A percentile compares a stretch with the other conserved stretches of the same genome.
Conservation (phyloP, 2,329 filamentous ascomycete species). For the Claviceps humidiphila region DNA sequence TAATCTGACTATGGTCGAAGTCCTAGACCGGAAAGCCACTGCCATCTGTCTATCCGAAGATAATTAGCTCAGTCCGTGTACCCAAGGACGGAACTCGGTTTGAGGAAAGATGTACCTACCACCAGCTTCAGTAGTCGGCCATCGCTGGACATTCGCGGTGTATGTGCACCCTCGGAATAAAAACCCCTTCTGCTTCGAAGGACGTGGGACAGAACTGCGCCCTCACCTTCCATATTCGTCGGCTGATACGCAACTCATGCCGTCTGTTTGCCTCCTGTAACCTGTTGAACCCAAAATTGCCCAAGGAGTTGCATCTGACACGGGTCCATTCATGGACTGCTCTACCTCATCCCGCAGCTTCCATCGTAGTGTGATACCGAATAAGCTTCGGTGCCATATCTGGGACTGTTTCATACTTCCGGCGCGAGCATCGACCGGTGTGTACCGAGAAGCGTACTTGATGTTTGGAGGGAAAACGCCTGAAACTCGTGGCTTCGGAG, state of each 20-base stretch:
- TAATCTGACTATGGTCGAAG: not conserved
- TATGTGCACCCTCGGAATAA: constrained; percentile 1
- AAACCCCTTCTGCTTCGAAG: not conserved
- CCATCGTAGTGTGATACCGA: constrained; percentile 3
- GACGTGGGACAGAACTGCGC: constrained; percentile 1
- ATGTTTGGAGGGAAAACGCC: not conserved
- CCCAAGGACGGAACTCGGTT: not conserved
- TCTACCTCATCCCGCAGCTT: constrained; percentile 4
- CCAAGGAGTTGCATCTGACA: constrained; percentile 3
- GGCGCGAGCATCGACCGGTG: not conserved
- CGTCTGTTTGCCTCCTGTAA: constrained; percentile 5
- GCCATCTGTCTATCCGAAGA: not conserved
- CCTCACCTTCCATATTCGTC: not conserved
- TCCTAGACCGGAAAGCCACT: not conserved
- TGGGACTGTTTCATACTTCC: constrained; percentile 1
- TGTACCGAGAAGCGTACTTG: not conserved
- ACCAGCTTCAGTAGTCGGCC: not conserved
- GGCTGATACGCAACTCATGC: constrained; percentile 1
- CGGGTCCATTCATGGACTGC: constrained; percentile 2
- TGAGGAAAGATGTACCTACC: not conserved
- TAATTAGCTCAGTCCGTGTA: not conserved
- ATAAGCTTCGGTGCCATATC: not conserved
- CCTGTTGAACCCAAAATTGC: constrained; percentile 5
- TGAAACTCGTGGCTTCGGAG: not conserved
- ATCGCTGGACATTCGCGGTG: constrained; percentile 1